Evolutionary conservation across 2,329 filamentous ascomycete genomes (phyloP).

Genomic region (Thielaviopsis ethacetica): DNA sequence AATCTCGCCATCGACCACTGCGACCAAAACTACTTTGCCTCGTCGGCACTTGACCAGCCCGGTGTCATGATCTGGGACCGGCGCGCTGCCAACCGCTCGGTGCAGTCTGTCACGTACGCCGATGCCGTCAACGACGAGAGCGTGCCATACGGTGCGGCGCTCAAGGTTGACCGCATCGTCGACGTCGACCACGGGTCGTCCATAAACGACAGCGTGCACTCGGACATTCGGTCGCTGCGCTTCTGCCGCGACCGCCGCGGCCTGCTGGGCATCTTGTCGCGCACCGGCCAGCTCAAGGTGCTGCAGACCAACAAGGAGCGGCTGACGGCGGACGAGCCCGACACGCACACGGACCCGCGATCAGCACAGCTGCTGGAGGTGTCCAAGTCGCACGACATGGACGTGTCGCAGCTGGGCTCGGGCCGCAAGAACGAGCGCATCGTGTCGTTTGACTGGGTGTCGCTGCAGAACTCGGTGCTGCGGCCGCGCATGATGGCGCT

Average conservation of each 20-base stretch:
- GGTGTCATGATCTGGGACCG: constrained; percentile 66
- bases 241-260: constrained; percentile 47
- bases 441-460: constrained; percentile 53
- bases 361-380: constrained; percentile 37
- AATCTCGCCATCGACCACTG: constrained; percentile 63
- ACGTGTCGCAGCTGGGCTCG: constrained; percentile 37
- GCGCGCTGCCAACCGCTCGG: constrained; percentile 37
- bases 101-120: constrained; percentile 37
- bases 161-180: constrained; percentile 41
- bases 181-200: constrained; percentile 35
- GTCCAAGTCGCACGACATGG: constrained; percentile 43
- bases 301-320: constrained; percentile 41
- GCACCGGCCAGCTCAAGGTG: constrained; percentile 46
- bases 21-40: constrained; percentile 73
- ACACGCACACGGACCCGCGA: constrained; percentile 23
- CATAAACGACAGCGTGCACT: constrained; percentile 37
- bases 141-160: constrained; percentile 44
- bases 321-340: constrained; percentile 19
- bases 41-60: constrained; percentile 58
- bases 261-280: constrained; percentile 43
- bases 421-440: constrained; percentile 41
- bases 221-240: constrained; percentile 44
- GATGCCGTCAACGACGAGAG: constrained; percentile 44
- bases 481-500: constrained; percentile 43
- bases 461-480: constrained; percentile 36